Percentiles rank a stretch among this genome's conserved stretches.
phyloP scores from a whole-genome alignment of 371 early-diverging fungal genomes.

The Zychaea mexicana region DNA sequence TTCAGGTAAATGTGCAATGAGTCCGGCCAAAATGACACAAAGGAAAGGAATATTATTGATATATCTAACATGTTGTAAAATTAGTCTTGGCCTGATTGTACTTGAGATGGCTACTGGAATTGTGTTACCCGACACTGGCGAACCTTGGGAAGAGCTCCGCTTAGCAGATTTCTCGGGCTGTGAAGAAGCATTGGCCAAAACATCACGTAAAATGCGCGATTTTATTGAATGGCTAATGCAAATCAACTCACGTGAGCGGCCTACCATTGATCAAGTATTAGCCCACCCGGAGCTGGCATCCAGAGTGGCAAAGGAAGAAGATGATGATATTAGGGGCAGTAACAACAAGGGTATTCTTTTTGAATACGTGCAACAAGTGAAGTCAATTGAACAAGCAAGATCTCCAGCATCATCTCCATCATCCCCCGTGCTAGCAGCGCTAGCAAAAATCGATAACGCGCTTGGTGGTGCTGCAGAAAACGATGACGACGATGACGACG shows the following conservation, averaged over 20 bases:
- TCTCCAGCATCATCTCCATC: no score
- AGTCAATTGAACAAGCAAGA: background rate
- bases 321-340: background rate
- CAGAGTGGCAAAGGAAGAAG: background rate
- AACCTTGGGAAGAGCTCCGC: conserved; percentile 84
- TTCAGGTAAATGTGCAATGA: conserved; percentile 70
- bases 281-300: conserved; percentile 1
- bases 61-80: background rate
- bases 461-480: no score
- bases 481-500: no score
- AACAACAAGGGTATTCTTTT: conserved; percentile 5
- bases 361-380: conserved; percentile 1
- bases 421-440: no score
- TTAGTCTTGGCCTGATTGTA: conserved; percentile 87
- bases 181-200: background rate
- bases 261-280: conserved; percentile 17
- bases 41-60: background rate
- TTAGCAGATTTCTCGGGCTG: conserved; percentile 70
- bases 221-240: conserved; percentile 15
- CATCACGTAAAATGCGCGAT: conserved; percentile 11
- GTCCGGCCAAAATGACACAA: no score
- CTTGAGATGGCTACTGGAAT: conserved; percentile 86
- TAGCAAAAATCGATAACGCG: no score
- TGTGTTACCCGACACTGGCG: conserved; percentile 84
- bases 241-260: conserved; percentile 10